A percentile compares a stretch with the other conserved stretches of the same genome.
Conservation (phyloP, 2,329 filamentous ascomycete species). For the Colletotrichum nymphaeae region DNA sequence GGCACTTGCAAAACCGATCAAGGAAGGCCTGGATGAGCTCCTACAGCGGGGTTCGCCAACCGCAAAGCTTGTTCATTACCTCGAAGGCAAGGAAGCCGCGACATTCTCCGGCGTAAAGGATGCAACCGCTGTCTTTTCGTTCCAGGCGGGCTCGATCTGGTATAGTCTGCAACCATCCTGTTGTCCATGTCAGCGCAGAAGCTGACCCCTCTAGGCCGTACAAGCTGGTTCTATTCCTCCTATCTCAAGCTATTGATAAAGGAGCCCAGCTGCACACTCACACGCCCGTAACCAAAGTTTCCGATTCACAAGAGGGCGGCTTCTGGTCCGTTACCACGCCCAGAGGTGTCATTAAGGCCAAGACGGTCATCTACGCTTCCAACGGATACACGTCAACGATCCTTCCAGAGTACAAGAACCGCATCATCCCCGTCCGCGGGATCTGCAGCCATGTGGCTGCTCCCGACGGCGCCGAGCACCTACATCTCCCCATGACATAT, state of each 20-base stretch:
- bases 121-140: conserved; percentile 46
- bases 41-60: conserved; percentile 11
- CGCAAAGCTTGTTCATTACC: conserved; percentile 20
- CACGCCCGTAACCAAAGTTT: conserved; percentile 37
- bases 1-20: conserved; percentile 34
- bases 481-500: conserved; percentile 41
- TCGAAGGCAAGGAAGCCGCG: conserved; percentile 41
- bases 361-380: conserved; percentile 71
- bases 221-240: conserved; percentile 65
- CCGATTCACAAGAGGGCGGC: conserved; percentile 31
- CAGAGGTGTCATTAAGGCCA: conserved; percentile 64
- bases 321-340: conserved; percentile 52
- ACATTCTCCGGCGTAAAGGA: conserved; percentile 51
- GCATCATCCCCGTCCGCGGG: conserved; percentile 73
- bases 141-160: conserved; percentile 53
- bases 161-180: neutral
- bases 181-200: neutral
- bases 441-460: conserved; percentile 45
- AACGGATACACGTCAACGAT: conserved; percentile 75
- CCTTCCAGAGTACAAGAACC: conserved; percentile 66
- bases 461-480: conserved; percentile 36
- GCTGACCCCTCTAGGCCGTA: conserved; percentile 52
- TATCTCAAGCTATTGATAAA: conserved; percentile 55
- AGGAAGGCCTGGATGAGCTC: conserved; percentile 36
- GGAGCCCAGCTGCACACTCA: conserved; percentile 34